These are phyloP conservation scores for Saccharomycopsis sp. DNA, from an alignment of 805 yeast species.

Conservation along the genomic window DNA sequence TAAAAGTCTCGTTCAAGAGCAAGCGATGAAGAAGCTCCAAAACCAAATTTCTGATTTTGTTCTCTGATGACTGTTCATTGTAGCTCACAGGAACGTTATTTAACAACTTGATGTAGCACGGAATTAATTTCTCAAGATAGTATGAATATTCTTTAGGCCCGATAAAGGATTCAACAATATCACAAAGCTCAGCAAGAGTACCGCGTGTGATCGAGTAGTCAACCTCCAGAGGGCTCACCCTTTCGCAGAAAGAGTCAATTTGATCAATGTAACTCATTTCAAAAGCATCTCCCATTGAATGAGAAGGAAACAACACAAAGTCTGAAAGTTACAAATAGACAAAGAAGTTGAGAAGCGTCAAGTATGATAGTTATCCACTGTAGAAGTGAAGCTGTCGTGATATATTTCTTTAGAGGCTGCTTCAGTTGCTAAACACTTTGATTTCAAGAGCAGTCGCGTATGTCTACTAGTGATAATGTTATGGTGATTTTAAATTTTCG, in stretches of 20 bases:
- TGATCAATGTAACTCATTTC: constrained; percentile 38
- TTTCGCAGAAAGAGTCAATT: constrained; percentile 59
- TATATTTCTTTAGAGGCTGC: neutral
- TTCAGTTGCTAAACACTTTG: no score
- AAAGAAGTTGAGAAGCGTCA: no score
- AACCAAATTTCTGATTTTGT: constrained; percentile 68
- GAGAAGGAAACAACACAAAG: no score
- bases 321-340: no score
- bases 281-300: neutral
- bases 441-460: neutral
- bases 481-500: neutral
- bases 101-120: constrained; percentile 58
- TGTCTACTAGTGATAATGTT: neutral
- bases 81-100: constrained; percentile 69
- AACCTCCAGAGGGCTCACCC: constrained; percentile 46
- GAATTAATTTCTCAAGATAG: constrained; percentile 63
- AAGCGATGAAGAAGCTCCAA: constrained; percentile 76
- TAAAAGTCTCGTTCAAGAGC: constrained; percentile 75
- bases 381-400: neutral
- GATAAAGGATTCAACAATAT: constrained; percentile 76
- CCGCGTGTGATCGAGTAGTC: constrained; percentile 61
- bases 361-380: neutral
- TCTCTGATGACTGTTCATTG: constrained; percentile 56
- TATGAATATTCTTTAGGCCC: constrained; percentile 76
- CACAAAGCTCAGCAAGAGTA: constrained; percentile 74